phyloP scores from a whole-genome alignment of 495 filamentous ascomycete genomes.

The Penicillium nucicola region DNA sequence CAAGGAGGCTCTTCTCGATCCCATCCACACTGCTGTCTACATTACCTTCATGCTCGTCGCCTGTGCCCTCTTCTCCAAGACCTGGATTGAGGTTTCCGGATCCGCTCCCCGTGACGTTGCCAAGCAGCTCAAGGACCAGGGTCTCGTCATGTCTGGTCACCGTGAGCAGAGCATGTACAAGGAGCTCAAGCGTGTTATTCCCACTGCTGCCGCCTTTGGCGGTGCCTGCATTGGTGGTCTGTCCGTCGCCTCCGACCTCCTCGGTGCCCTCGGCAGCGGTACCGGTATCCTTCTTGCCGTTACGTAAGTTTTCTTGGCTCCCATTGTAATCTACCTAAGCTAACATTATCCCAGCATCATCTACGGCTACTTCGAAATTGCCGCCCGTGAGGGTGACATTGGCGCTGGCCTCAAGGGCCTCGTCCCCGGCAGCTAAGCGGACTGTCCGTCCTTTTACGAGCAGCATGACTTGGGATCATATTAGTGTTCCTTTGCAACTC shows the following conservation, averaged over 20 bases:
- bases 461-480: slow-evolving; percentile 30
- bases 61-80: slow-evolving; percentile 99
- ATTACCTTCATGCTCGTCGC: slow-evolving; percentile 95
- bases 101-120: slow-evolving; percentile 96
- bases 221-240: slow-evolving; percentile 98
- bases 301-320: slow-evolving; percentile 67
- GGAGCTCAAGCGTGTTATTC: slow-evolving; percentile 98
- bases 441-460: slow-evolving; percentile 30
- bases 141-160: slow-evolving; percentile 98
- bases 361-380: slow-evolving; percentile 98
- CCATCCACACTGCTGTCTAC: slow-evolving; percentile 94
- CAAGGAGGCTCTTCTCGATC: slow-evolving; percentile 92
- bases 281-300: slow-evolving; percentile 98
- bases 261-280: slow-evolving; percentile 93
- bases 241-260: slow-evolving; percentile 90
- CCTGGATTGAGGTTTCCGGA: slow-evolving; percentile 99
- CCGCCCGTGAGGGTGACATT: slow-evolving; percentile 96
- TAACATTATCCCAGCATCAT: slow-evolving; percentile 67
- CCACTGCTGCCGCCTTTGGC: slow-evolving; percentile 96
- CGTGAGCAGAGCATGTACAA: slow-evolving; percentile 99
- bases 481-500: slow-evolving; percentile 17
- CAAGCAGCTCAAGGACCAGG: slow-evolving; percentile 99
- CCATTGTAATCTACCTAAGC: slow-evolving; percentile 5
- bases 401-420: slow-evolving; percentile 82
- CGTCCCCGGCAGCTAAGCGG: slow-evolving; percentile 54